Percentiles rank a stretch among this genome's conserved stretches.
phyloP scores from a whole-genome alignment of 768 basidiomycete species.

The Chalciporus sphaerocephalus region DNA sequence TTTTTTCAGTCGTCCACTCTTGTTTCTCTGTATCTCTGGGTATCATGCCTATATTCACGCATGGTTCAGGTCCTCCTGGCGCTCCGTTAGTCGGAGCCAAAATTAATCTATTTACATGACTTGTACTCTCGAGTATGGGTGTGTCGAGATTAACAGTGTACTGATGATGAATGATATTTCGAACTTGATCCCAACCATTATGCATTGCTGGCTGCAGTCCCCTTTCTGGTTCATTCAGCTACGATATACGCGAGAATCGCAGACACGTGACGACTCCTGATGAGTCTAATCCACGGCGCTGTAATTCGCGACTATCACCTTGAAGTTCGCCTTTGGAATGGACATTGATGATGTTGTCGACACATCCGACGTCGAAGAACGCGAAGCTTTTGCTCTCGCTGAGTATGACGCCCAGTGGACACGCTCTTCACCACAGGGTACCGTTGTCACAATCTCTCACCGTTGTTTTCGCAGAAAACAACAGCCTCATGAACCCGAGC shows the following conservation, averaged over 20 bases:
- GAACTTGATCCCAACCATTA: too few relatives aligned
- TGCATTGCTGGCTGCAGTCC: too few relatives aligned
- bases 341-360: constrained; percentile 48
- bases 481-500: neutral
- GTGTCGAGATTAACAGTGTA: too few relatives aligned
- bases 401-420: constrained; percentile 6
- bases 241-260: neutral
- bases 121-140: too few relatives aligned
- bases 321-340: constrained; percentile 10
- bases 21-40: constrained; percentile 19
- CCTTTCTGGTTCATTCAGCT: too few relatives aligned
- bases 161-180: too few relatives aligned
- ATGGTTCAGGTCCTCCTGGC: too few relatives aligned
- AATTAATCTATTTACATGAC: too few relatives aligned
- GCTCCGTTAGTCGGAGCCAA: too few relatives aligned
- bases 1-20: neutral
- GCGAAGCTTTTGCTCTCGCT: constrained; percentile 36
- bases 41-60: neutral
- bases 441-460: neutral
- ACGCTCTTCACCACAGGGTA: constrained; percentile 2
- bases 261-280: neutral
- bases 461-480: neutral
- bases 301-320: neutral
- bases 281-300: neutral
- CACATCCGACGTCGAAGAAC: constrained; percentile 63